These are phyloP conservation scores for Wallacemonas sp. DNA, from an alignment of 208 protist species.

Conservation along the genomic window DNA sequence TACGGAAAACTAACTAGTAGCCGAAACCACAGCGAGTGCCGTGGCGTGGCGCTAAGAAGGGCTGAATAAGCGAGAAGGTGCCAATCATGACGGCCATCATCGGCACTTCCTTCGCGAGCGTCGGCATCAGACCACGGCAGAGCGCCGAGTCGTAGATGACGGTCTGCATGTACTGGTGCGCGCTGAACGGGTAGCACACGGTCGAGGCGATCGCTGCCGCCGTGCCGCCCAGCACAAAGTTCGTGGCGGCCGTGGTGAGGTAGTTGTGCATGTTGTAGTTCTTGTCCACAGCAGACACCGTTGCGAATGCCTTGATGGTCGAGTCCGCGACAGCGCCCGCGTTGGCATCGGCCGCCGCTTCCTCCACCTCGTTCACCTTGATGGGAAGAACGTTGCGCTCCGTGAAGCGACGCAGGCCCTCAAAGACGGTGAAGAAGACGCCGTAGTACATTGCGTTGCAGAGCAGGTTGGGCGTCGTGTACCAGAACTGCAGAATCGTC, in stretches of 20 bases:
- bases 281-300: constrained; percentile 26
- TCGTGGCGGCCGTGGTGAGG: constrained; percentile 46
- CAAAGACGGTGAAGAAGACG: constrained; percentile 84
- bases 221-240: constrained; percentile 73
- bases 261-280: constrained; percentile 72
- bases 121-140: constrained; percentile 78
- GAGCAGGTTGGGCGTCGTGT: constrained; percentile 80
- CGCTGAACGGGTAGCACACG: constrained; percentile 87
- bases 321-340: background rate
- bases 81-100: constrained; percentile 87
- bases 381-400: constrained; percentile 74
- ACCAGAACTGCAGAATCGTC: constrained; percentile 90
- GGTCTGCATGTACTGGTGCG: constrained; percentile 88
- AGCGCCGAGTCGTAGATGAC: constrained; percentile 91
- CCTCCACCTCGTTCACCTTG: constrained; percentile 17
- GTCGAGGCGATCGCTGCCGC: constrained; percentile 82
- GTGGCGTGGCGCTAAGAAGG: constrained; percentile 76
- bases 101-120: constrained; percentile 85
- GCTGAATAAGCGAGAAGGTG: constrained; percentile 80
- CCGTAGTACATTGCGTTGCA: constrained; percentile 89
- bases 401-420: constrained; percentile 85
- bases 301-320: constrained; percentile 14
- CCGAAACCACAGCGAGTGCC: constrained; percentile 85
- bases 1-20: constrained; percentile 42
- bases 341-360: constrained; percentile 8